Evolutionary conservation across 2,329 filamentous ascomycete genomes (phyloP), one percentile per base, ranked within the genome.

Genomic region (Botrytis squamosa): DNA sequence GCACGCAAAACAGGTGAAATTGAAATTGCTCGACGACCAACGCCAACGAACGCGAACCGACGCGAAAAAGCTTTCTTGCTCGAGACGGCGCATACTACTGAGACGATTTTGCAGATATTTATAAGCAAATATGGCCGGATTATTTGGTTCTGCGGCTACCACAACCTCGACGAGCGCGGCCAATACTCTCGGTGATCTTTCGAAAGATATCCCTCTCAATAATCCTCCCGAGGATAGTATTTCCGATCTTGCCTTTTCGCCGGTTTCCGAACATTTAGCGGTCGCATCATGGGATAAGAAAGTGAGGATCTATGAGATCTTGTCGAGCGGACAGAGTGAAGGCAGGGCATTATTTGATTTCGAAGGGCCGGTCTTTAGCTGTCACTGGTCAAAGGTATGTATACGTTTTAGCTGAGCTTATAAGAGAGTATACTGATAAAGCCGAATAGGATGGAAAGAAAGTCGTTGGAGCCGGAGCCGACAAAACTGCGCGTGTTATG

Each of bases 221-320:
- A 88, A 91, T 77, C 92, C 93, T 22, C 96, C 96, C 36, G 91
- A 93, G 78, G 96, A 99, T 84, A 93, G 92, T 83, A 92, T 98
- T 80, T 95, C 95, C 52, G 93, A 94, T 81, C 87, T 99, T 75
- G 86, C 90, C 67, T 99, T 98, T 85, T 95, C 92, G 22, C 90
- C 92, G 1, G 86, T 86, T 71, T 88, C 85, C 77, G 94, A 98
- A 79, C 92, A 97, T 81, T 87, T 99, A 29, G 94, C 95, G 38
- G 93, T 98, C 52, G 86, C 94, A 66, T 97, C 94, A 79, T 99
- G 96, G 96, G 96, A 99, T 84, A 97, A 97, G 86, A 97, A 97
- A 83, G 94, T 98, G 76, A 92, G 95, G 81, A 95, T 99, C 81
- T 99, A 98, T 85, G 94, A 98, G 83, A 94, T 98, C 81, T 90